A percentile compares a stretch with the other conserved stretches of the same genome.
Evolutionary conservation across 2,329 filamentous ascomycete species (phyloP).

Genomic region (Epichloe uncinata): DNA sequence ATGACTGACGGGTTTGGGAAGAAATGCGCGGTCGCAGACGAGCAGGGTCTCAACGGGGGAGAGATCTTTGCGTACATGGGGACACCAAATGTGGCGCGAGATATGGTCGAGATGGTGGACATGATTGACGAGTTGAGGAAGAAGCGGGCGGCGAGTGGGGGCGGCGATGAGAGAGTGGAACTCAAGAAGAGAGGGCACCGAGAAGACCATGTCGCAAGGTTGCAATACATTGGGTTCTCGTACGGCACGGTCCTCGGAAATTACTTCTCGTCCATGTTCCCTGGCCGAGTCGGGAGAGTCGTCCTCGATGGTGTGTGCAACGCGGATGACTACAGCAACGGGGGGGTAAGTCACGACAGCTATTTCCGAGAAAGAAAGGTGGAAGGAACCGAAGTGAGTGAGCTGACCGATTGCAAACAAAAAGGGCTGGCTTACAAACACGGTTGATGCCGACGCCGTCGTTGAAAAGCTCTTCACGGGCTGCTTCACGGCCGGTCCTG

Average conservation of each 20-base stretch:
- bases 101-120: slow-evolving; percentile 32
- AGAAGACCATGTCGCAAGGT: slow-evolving; percentile 6
- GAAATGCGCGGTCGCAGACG: slow-evolving; percentile 15
- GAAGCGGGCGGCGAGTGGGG: background rate
- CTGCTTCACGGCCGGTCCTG: slow-evolving; percentile 19
- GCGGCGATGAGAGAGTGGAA: slow-evolving; percentile 1
- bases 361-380: background rate
- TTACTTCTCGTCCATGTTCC: slow-evolving; percentile 23
- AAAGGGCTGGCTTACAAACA: slow-evolving; percentile 23
- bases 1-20: slow-evolving; percentile 14
- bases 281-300: slow-evolving; percentile 25
- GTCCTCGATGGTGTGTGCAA: slow-evolving; percentile 27
- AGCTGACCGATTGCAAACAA: no score
- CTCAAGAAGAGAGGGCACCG: slow-evolving; percentile 6
- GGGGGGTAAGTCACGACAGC: slow-evolving; percentile 13
- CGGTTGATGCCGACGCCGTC: slow-evolving; percentile 24
- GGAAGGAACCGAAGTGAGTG: no score
- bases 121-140: slow-evolving; percentile 21
- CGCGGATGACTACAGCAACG: slow-evolving; percentile 21
- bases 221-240: slow-evolving; percentile 38
- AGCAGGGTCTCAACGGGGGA: slow-evolving; percentile 5
- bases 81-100: slow-evolving; percentile 26
- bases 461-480: slow-evolving; percentile 21
- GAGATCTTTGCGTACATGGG: slow-evolving; percentile 21
- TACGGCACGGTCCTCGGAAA: slow-evolving; percentile 27